phyloP scores from a whole-genome alignment of 305 asterid genomes.

The Rubia occidens region DNA sequence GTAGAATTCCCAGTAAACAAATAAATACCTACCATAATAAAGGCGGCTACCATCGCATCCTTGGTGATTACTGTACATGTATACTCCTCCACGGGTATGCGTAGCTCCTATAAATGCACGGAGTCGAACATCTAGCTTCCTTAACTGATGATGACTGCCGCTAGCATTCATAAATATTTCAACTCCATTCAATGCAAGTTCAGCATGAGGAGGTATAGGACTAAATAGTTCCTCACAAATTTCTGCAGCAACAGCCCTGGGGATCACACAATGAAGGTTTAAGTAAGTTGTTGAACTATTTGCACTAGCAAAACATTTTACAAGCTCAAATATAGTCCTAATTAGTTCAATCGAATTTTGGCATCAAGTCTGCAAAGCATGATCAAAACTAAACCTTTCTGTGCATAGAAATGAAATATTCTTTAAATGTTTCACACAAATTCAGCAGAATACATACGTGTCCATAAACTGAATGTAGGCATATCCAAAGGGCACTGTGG shows the following conservation, averaged over 20 bases:
- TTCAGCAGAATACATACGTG: constrained; percentile 44
- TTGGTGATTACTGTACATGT: constrained; percentile 92
- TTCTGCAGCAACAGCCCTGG: constrained; percentile 96
- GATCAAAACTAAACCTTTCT: neutral
- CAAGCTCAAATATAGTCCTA: neutral
- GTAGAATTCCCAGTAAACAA: neutral
- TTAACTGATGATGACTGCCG: constrained; percentile 95
- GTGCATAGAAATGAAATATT: neutral
- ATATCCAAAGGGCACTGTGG: constrained; percentile 76
- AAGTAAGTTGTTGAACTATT: neutral
- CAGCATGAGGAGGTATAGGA: constrained; percentile 95
- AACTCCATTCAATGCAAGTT: constrained; percentile 90
- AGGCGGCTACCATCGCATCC: constrained; percentile 99
- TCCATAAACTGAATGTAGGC: constrained; percentile 79
- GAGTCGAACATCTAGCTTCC: constrained; percentile 87
- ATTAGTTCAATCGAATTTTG: neutral
- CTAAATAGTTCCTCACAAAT: constrained; percentile 96
- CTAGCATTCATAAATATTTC: constrained; percentile 96
- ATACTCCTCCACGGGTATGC: constrained; percentile 94
- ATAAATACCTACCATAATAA: constrained; percentile 58
- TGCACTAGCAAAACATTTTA: neutral
- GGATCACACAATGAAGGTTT: constrained; percentile 16
- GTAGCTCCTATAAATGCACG: constrained; percentile 94
- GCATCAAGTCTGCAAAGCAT: neutral
- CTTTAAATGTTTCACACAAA: neutral